Evolutionary conservation across 768 basidiomycete genomes (phyloP), one percentile per base, ranked within the genome.

Genomic region (Auricularia heimuer): DNA sequence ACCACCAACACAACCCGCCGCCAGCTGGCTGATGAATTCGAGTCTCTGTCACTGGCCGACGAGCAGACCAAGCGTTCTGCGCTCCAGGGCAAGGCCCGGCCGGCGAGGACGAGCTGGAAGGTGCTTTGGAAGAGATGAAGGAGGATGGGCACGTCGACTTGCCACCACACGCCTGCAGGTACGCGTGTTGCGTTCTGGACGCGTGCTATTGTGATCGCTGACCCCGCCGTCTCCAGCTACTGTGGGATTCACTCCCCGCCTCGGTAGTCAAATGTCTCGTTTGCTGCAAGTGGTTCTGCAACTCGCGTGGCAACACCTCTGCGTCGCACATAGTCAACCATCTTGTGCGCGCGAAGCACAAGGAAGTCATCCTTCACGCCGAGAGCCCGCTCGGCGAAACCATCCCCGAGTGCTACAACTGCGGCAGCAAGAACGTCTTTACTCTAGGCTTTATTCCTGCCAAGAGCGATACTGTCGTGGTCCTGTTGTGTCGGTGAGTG

Each of bases 381-480:
- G 96, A 98, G 71, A 90, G 90, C 65, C 93, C 96, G 2, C 81
- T 99, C 3, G 97, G 97, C 1, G 97, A 98, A 77, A 98, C 97
- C 1, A 91, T 92, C 0, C 97, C 97, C 0, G 97, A 99, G 78
- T 99, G 97, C 75, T 99, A 99, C 80, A 95, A 94, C 72, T 99
- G 97, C 72, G 97, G 97, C 16, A 95, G 92, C 80, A 98, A 97
- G 78, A 99, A 99, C 72, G 97, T 98, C 12, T 99, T 99, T 73
- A 94, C 98, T 91, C 84, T 99, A 18, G 97, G 97, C 3, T 99
- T 99, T 72, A 99, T 99, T 71, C 97, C 97, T 2, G 97, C 97
- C 21, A 99, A 99, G 79, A 93, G 92, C 72, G 97, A 99, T 72
- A 98, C 97, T 3, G 97, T 99, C 45, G 97, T 99, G 42, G 96